Evolutionary conservation across 192 early-diverging fungal species (phyloP).

Genomic region (Coemansia erecta): DNA sequence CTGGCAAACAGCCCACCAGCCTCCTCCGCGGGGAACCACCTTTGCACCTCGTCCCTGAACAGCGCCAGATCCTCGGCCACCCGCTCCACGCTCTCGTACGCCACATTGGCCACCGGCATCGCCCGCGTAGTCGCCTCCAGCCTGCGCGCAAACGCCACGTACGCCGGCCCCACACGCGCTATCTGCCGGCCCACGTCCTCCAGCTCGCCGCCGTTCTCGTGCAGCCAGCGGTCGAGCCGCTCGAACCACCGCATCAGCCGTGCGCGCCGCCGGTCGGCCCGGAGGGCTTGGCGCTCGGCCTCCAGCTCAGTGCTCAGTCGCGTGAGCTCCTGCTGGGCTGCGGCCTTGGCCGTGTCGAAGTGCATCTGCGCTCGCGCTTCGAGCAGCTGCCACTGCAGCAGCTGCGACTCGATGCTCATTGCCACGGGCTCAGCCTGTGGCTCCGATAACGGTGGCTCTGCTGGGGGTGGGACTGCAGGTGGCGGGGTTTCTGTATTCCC

Average conservation of each 20-base stretch:
- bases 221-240: conserved; percentile 30
- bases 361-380: conserved; percentile 35
- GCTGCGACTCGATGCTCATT: not conserved
- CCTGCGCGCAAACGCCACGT: conserved; percentile 13
- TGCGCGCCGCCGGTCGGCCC: conserved; percentile 31
- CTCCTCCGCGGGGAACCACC: conserved; percentile 10
- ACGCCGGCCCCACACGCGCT: conserved; percentile 13
- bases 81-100: conserved; percentile 14
- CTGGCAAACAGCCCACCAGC: conserved; percentile 12
- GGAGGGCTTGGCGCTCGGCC: conserved; percentile 9
- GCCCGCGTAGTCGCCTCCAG: conserved; percentile 33
- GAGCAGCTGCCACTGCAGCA: conserved; percentile 38
- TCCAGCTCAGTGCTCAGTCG: conserved; percentile 22
- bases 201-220: conserved; percentile 12
- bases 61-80: conserved; percentile 31
- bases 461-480: too few species aligned
- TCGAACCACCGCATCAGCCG: conserved; percentile 39
- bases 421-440: too few species aligned
- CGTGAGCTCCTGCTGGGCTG: conserved; percentile 17
- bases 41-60: conserved; percentile 17
- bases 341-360: conserved; percentile 33
- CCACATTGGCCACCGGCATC: conserved; percentile 40
- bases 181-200: conserved; percentile 21
- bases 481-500: too few species aligned
- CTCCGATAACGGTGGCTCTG: too few species aligned